These are phyloP conservation scores for Flaveria floridana DNA, from an alignment of 140 eudicot species.

Conservation along the genomic window DNA sequence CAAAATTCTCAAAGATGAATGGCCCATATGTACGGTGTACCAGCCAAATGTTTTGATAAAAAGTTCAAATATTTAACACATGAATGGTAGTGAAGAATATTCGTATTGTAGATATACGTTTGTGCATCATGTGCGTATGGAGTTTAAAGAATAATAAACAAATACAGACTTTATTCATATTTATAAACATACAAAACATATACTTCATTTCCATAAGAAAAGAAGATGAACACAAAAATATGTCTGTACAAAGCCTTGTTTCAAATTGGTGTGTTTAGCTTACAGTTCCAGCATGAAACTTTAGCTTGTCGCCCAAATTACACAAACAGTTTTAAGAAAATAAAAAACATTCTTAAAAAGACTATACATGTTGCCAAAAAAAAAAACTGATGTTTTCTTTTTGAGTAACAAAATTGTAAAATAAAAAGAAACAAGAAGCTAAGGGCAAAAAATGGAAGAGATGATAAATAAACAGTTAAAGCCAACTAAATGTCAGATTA, in stretches of 20 bases:
- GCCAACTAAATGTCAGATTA: conserved; percentile 32
- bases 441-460: not conserved
- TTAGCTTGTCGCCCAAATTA: not conserved
- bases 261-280: not conserved
- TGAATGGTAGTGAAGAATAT: not conserved
- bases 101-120: no score
- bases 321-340: not conserved
- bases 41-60: not conserved
- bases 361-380: not conserved
- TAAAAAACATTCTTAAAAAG: no score
- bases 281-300: not conserved
- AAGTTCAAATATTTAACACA: not conserved
- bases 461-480: not conserved
- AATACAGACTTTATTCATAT: not conserved
- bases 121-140: no score
- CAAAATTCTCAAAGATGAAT: not conserved
- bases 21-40: not conserved
- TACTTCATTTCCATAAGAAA: not conserved
- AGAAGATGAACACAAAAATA: not conserved
- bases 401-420: not conserved
- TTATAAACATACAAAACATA: not conserved
- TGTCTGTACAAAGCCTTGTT: not conserved
- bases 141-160: no score
- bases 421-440: not conserved
- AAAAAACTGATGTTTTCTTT: not conserved